Evolutionary conservation across 768 basidiomycete species (phyloP).

Genomic region (Coprinopsis strossmayeri): DNA sequence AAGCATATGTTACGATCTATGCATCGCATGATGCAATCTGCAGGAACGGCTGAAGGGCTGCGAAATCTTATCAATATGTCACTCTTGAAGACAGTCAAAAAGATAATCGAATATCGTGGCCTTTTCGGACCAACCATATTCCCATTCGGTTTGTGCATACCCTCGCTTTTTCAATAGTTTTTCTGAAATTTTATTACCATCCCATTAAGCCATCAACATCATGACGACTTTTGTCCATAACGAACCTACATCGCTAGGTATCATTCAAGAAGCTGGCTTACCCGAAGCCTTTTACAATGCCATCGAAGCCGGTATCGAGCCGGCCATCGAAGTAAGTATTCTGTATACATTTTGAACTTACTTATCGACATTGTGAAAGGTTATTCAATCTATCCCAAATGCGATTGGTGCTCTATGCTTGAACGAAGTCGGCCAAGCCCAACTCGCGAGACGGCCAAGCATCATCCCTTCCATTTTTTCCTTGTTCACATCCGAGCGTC

Average conservation of each 20-base stretch:
- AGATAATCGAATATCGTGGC: conserved; percentile 74
- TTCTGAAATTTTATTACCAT: neutral
- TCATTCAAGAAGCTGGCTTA: conserved; percentile 88
- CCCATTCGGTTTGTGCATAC: conserved; percentile 61
- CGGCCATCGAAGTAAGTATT: conserved; percentile 71
- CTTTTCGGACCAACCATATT: conserved; percentile 86
- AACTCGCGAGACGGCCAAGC: conserved; percentile 67
- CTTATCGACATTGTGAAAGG: conserved; percentile 34
- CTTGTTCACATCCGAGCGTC: conserved; percentile 79
- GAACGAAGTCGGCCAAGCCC: conserved; percentile 82
- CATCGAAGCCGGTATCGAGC: conserved; percentile 79
- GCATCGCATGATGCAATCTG: conserved; percentile 96
- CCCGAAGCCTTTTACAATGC: conserved; percentile 86
- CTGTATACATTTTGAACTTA: neutral
- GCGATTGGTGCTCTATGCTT: conserved; percentile 95
- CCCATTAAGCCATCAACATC: conserved; percentile 72
- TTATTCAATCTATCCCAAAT: conserved; percentile 89
- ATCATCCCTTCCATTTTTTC: conserved; percentile 83
- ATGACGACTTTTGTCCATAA: conserved; percentile 98
- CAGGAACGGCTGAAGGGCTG: conserved; percentile 90
- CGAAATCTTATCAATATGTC: conserved; percentile 91
- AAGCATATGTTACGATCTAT: conserved; percentile 89
- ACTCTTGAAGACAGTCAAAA: conserved; percentile 78
- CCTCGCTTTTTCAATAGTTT: conserved; percentile 9
- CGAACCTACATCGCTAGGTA: conserved; percentile 88